Evolutionary conservation across 2,329 filamentous ascomycete genomes (phyloP).

Genomic region (Dendrostoma leiphaemia): DNA sequence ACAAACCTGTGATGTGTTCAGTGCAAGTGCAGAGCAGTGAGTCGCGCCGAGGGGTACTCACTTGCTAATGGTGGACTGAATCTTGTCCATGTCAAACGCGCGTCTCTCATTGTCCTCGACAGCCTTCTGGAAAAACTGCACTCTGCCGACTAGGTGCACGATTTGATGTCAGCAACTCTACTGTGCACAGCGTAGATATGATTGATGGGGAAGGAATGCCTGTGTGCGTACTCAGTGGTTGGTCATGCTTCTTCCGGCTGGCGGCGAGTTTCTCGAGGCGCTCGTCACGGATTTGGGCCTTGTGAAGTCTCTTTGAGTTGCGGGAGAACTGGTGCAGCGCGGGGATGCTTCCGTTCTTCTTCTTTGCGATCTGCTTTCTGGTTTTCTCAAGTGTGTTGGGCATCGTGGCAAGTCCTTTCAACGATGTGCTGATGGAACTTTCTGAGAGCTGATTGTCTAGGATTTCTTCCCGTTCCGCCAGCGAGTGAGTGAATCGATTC

Average conservation of each 20-base stretch:
- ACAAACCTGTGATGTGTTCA: constrained; percentile 51
- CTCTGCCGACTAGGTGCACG: constrained; percentile 56
- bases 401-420: constrained; percentile 52
- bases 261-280: constrained; percentile 71
- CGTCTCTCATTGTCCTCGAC: constrained; percentile 50
- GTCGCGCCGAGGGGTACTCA: constrained; percentile 33
- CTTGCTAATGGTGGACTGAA: constrained; percentile 62
- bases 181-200: not conserved
- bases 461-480: not conserved
- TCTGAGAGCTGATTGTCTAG: not conserved
- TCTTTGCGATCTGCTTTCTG: constrained; percentile 86
- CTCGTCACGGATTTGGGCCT: constrained; percentile 77
- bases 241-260: constrained; percentile 71
- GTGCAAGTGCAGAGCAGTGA: not conserved
- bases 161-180: not conserved
- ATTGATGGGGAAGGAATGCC: too few relatives aligned
- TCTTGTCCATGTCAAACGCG: constrained; percentile 51
- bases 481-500: too few relatives aligned
- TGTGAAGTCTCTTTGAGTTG: constrained; percentile 77
- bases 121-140: constrained; percentile 70
- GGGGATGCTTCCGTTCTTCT: constrained; percentile 70
- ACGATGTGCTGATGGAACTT: not conserved
- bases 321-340: constrained; percentile 85
- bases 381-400: constrained; percentile 77
- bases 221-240: constrained; percentile 60